phyloP scores from a whole-genome alignment of 768 basidiomycete genomes.

The Sistotremastrum suecicum region DNA sequence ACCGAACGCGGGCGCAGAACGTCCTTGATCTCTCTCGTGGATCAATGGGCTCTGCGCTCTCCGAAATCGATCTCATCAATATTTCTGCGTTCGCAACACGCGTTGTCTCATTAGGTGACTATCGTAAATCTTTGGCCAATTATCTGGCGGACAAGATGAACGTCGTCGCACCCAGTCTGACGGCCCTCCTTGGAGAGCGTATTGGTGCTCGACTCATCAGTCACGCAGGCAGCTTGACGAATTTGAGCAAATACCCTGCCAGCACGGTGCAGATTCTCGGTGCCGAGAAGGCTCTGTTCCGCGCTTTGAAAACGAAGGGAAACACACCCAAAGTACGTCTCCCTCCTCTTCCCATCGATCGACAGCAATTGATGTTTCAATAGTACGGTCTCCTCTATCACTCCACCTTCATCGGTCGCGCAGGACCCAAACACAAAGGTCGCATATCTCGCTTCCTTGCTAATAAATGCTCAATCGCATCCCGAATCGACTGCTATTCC shows the following conservation, averaged over 20 bases:
- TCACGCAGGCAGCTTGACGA: constrained; percentile 93
- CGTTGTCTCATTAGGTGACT: constrained; percentile 84
- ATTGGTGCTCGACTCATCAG: constrained; percentile 88
- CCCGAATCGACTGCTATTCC: constrained; percentile 89
- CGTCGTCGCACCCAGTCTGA: constrained; percentile 85
- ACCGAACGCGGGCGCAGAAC: constrained; percentile 78
- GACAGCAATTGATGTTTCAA: not conserved
- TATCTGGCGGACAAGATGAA: constrained; percentile 98
- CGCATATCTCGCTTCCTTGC: constrained; percentile 98
- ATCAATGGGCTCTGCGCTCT: constrained; percentile 86
- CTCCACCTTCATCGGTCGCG: constrained; percentile 92
- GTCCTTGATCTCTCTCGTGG: constrained; percentile 88
- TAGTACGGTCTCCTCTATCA: constrained; percentile 98
- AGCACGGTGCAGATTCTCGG: constrained; percentile 97
- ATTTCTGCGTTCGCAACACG: constrained; percentile 83
- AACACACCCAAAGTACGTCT: constrained; percentile 82
- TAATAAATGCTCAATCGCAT: constrained; percentile 96
- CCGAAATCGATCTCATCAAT: constrained; percentile 91
- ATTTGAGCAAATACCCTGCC: constrained; percentile 95
- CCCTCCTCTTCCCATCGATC: not conserved
- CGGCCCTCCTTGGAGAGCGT: constrained; percentile 81
- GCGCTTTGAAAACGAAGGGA: constrained; percentile 95
- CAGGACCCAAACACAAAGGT: constrained; percentile 88
- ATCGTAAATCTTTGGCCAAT: constrained; percentile 77
- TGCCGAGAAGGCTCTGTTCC: constrained; percentile 95